Evolutionary conservation across 163 green algal genomes (phyloP).

Genomic region (Volvox carteri): DNA sequence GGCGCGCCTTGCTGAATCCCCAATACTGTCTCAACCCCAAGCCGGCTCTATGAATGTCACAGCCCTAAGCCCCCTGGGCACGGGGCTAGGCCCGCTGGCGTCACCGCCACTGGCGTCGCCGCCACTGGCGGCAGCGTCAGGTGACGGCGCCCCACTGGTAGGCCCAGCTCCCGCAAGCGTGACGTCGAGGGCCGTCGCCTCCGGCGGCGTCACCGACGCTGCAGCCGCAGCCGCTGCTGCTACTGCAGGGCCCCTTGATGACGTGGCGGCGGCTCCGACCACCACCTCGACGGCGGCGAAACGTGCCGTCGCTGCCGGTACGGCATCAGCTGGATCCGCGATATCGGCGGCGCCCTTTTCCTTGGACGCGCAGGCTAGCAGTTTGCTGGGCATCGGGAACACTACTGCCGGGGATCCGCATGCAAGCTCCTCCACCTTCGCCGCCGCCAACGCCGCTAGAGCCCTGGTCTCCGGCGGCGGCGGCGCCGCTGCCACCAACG

Average conservation of each 20-base stretch:
- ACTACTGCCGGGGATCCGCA: not conserved
- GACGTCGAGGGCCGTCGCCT: not conserved
- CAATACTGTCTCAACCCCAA: not conserved
- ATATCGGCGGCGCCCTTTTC: not conserved
- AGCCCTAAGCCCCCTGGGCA: not conserved
- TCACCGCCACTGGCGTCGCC: not conserved
- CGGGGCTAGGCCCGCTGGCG: not conserved
- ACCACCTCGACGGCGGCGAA: not conserved
- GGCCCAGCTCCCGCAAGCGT: not conserved
- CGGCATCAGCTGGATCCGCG: not conserved
- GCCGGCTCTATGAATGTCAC: not conserved
- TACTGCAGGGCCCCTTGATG: not conserved
- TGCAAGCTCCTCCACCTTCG: not conserved
- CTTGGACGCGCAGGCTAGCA: not conserved
- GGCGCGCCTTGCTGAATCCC: not conserved
- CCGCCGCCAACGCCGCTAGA: not conserved
- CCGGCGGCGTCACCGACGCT: not conserved
- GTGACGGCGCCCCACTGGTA: not conserved
- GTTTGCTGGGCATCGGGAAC: not conserved
- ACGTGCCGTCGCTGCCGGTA: not conserved
- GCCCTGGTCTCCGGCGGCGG: too few relatives aligned
- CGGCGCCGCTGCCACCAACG: not conserved
- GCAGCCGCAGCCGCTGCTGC: not conserved
- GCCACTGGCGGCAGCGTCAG: not conserved
- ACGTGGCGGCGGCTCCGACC: not conserved